These are phyloP conservation scores for Rhodofomes roseus DNA, from an alignment of 1,284 basidiomycete species.

Conservation along the genomic window DNA sequence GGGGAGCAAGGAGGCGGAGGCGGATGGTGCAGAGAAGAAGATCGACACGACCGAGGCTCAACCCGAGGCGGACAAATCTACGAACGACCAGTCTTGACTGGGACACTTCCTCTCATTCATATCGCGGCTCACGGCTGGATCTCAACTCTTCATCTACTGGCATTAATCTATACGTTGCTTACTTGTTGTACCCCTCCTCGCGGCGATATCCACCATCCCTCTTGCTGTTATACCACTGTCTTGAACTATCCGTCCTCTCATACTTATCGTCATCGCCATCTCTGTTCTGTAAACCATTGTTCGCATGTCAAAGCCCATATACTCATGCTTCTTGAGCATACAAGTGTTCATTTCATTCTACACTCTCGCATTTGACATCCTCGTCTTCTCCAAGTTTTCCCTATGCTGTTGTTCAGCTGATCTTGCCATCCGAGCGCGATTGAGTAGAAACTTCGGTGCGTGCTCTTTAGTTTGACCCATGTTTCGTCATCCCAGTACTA, in stretches of 20 bases:
- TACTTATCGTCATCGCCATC: background rate
- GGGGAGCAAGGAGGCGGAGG: background rate
- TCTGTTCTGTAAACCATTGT: background rate
- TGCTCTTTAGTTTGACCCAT: too few relatives aligned
- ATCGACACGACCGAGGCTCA: background rate
- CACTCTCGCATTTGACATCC: background rate
- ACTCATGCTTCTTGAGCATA: background rate
- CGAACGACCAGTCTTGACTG: background rate
- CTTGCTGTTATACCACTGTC: background rate
- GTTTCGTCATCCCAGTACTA: too few relatives aligned
- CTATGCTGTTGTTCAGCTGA: too few relatives aligned
- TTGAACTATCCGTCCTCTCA: background rate
- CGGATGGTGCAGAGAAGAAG: background rate
- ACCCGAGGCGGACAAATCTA: background rate
- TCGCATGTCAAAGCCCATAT: background rate
- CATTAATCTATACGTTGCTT: conserved; percentile 4
- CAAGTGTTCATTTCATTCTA: background rate
- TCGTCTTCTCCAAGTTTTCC: background rate
- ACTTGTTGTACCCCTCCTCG: background rate
- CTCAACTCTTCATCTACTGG: conserved; percentile 2
- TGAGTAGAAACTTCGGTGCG: too few relatives aligned
- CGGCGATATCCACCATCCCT: background rate
- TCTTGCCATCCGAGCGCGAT: too few relatives aligned
- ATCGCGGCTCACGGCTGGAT: background rate
- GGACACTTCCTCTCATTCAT: background rate